Base-by-base conservation (phyloP, 1,284 basidiomycete species). In the Naganishia albida region DNA sequence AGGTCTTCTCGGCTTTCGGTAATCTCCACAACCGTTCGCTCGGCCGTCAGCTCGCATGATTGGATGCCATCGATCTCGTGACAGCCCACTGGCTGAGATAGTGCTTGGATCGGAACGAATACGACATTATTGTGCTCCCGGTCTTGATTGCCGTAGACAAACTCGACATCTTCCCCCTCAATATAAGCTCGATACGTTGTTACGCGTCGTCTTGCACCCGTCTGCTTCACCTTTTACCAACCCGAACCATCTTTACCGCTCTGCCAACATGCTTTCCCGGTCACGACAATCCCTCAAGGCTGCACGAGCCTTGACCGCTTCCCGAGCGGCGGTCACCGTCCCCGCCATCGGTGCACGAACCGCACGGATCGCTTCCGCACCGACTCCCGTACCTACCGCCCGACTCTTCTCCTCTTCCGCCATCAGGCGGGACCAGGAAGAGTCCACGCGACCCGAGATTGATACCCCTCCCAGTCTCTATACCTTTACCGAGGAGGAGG, bases 401-500 rank as follows among this genome's bases (percentile, higher is more conserved):
- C 60, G 64, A 8, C 20, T 15, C 10, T 70, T 75, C 68, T 68
- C 70, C 25, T 65, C 71, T 53, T 66, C 73, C 16, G 53, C 72
- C 18, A 30, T 70, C 55, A 53, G 67, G 52, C 70, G 70, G 49
- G 66, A 67, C 40, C 70, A 72, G 0, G 70, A 77, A 51, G 73
- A 76, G 62, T 70, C 74, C 67, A 74, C 74, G 25, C 71, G 73
- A 44, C 73, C 73, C 49, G 73, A 73, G 52, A 75, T 77, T 67
- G 74, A 76, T 50, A 75, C 74, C 26, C 75, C 75, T 12, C 67
- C 73, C 34, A 75, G 73, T 56, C 81, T 95, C 28, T 87, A 88
- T 74, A 85, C 84, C 12, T 91, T 93, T 72, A 91, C 90, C 12
- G 92, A 95, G 49, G 93, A 97, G 74, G 93, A 97, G 79, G 81